Conservation (phyloP, 352 stramenopile genomes). For the Globisporangium middletonii region DNA sequence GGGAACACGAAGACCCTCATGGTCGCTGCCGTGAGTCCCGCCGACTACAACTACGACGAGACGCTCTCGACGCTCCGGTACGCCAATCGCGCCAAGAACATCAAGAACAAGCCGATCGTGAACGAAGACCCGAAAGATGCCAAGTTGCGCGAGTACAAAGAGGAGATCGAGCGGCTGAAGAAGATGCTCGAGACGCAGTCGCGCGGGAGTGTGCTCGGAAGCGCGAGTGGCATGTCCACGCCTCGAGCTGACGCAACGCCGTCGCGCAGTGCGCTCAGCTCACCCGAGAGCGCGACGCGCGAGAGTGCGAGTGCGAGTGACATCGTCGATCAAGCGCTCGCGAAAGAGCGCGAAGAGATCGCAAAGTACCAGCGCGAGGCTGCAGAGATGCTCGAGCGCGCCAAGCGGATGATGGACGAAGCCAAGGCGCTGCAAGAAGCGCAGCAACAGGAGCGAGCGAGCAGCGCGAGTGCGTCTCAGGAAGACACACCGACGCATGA, state of each 20-base stretch:
- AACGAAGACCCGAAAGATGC: conserved; percentile 94
- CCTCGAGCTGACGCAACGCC: background rate
- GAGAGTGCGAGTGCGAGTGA: background rate
- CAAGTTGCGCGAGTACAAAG: conserved; percentile 88
- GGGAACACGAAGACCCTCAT: conserved; percentile 96
- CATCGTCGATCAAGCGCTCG: conserved; percentile 12
- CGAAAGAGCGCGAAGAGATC: conserved; percentile 62
- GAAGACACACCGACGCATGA: background rate
- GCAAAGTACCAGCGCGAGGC: conserved; percentile 59
- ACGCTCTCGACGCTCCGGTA: conserved; percentile 95
- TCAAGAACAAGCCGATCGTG: conserved; percentile 95
- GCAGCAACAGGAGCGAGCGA: conserved; percentile 11
- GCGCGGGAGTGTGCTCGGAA: conserved; percentile 20
- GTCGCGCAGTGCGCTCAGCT: conserved; percentile 5
- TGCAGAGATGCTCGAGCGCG: conserved; percentile 56
- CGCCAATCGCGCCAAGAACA: conserved; percentile 95
- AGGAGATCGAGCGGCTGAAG: conserved; percentile 84
- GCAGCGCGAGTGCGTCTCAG: background rate
- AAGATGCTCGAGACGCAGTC: conserved; percentile 70
- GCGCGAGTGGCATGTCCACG: conserved; percentile 34
- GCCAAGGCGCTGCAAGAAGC: conserved; percentile 36
- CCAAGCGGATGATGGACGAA: conserved; percentile 76
- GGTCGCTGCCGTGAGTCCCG: conserved; percentile 93
- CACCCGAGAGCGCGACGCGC: conserved; percentile 3
- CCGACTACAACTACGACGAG: conserved; percentile 95